Evolutionary conservation across 2,329 filamentous ascomycete genomes (phyloP), one percentile per base, ranked within the genome.

Genomic region (Colletotrichum plurivorum): DNA sequence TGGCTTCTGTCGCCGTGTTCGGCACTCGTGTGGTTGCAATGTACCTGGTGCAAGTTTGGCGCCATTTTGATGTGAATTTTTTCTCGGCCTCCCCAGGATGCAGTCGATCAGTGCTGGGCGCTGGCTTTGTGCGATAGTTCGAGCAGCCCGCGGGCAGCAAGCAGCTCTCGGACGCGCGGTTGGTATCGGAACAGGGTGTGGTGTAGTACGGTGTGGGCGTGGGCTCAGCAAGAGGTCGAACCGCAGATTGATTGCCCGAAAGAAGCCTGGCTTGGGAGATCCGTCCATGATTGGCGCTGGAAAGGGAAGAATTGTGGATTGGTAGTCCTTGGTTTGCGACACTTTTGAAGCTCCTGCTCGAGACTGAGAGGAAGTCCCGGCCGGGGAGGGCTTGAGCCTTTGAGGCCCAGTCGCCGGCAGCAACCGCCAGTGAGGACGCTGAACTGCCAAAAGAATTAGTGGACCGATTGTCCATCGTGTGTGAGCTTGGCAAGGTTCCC

Each of bases 161-260:
- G 39, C 36, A 57, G 52, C 46, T 45, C 63, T 63, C 25, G 59
- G 65, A 36, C 31, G 31, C 7, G 31, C 8, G 31, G 31, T 36
- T 36, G 31, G 31, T 36, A 10, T 62, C 43, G 25, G 48, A 36
- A 60, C 45, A 7, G 10, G n/a, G 46, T 49, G 18, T 18, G n/a
- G n/a, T 49, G 46, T 49, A 49, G n/a, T 36, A 36, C 31, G 8
- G 2, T 9, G 31, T 9, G 52, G 55, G 56, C 51, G 55, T 51
- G 16, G 22, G 52, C 16, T 16, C 62, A 67, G 48, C 31, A 60
- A 39, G 31, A 69, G 67, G 53, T 58, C 45, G 49, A 57, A 66
- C 57, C 63, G 67, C 63, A 70, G 63, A 68, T 70, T 70, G 63
- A 63, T 67, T 70, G 63, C 53, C 58, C 53, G 63, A 68, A 68